Base-by-base conservation (phyloP, 305 asterid genomes). In the Andrographis paniculata region DNA sequence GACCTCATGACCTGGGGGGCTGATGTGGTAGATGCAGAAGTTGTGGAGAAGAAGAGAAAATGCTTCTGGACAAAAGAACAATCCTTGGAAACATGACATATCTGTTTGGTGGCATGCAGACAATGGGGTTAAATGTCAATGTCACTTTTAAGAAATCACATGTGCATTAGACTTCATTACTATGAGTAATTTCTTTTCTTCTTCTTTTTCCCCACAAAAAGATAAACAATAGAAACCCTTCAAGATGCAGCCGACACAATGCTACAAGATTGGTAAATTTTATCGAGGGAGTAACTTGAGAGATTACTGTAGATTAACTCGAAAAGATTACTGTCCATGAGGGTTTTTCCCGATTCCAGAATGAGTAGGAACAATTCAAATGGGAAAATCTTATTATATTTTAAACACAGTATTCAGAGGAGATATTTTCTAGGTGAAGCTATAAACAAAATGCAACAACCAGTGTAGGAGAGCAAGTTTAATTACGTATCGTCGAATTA, bases 1-100 rank as follows among this genome's bases (percentile, higher is more conserved):
- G 51, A 83, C 94, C 92, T 84, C 92, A 43, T 77, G 94, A 42
- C 94, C 94, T 0, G 92, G 94, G 44, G 94, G 87, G 38, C 69
- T 73, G 60, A 84, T 68, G 63, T 84, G 91, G 66, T 84, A 84
- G 56, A 84, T 71, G 51, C 92, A 84, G 51, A 83, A 83, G 71
- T 84, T 84, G 69, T 84, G 92, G 50, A 84, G 76, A 62, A 84
- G 75, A 68, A 80, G 76, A 52, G 92, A 73, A 63, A 71, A 71
- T 53, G 85, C 85, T 38, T 80, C 87, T 50, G 77, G 94, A 63
- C 82, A 70, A 62, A 47, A 54, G 71, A 84, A 77, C 51, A 84
- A 57, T 44, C 87, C 85, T 55, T 77, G 79, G 70, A 77, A 84
- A 69, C 92, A 84, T 44, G 85, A 80, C 69, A 77, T 60, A 62